Conservation (phyloP, 1,284 basidiomycete species). For the Gastroboletus turbinatus region DNA sequence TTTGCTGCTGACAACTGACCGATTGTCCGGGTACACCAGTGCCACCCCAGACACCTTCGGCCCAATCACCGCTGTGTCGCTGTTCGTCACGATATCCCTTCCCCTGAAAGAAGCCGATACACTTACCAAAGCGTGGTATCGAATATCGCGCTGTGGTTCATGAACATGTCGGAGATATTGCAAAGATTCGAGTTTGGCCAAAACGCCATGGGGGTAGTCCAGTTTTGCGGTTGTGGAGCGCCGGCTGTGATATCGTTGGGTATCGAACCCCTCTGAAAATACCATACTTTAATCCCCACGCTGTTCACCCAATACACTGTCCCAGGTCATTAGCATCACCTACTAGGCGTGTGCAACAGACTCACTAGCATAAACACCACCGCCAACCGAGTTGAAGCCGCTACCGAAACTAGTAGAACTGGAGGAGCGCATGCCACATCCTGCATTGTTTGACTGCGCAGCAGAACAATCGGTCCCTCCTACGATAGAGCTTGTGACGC, state of each 20-base stretch:
- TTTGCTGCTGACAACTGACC: constrained; percentile 78
- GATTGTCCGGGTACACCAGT: constrained; percentile 77
- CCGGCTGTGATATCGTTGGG: constrained; percentile 73
- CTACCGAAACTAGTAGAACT: constrained; percentile 59
- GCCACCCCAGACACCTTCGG: constrained; percentile 70
- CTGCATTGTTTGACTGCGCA: constrained; percentile 61
- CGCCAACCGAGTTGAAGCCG: constrained; percentile 69
- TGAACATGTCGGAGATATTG: constrained; percentile 74
- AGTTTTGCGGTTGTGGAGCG: constrained; percentile 65
- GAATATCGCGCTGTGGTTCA: constrained; percentile 73
- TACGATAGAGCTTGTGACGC: constrained; percentile 61
- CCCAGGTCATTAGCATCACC: constrained; percentile 5
- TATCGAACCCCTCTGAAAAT: constrained; percentile 71
- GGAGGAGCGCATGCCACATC: constrained; percentile 63
- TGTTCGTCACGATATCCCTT: neutral
- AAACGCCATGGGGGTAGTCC: constrained; percentile 73
- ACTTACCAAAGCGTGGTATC: constrained; percentile 79
- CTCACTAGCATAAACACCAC: constrained; percentile 82
- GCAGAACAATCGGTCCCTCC: constrained; percentile 71
- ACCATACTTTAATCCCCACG: constrained; percentile 82
- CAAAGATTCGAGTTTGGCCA: constrained; percentile 76
- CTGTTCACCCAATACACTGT: constrained; percentile 40
- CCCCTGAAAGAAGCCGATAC: constrained; percentile 15
- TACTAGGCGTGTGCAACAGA: constrained; percentile 11
- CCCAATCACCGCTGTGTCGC: constrained; percentile 80